Percentiles rank a stretch among this genome's conserved stretches.
phyloP scores from a whole-genome alignment of 73 alveolate species.

The Paramecium biaurelia region DNA sequence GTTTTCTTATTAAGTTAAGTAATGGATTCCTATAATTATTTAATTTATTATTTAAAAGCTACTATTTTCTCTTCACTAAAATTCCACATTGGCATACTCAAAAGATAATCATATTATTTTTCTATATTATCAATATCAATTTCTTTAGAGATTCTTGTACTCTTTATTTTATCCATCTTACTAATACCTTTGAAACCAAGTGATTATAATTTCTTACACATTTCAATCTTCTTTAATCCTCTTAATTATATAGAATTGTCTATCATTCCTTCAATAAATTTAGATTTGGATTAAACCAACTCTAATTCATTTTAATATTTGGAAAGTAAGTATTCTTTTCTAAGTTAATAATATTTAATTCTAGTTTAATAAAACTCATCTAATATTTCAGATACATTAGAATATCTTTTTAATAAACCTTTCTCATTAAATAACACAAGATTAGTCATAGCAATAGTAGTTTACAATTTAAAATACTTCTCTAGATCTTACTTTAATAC shows the following conservation, averaged over 20 bases:
- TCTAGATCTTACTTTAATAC: slow-evolving; percentile 65
- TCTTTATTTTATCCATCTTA: background rate
- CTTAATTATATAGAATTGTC: slow-evolving; percentile 55
- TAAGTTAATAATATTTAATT: slow-evolving; percentile 74
- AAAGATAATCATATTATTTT: slow-evolving; percentile 25
- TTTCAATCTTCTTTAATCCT: slow-evolving; percentile 42
- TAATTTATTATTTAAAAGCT: background rate
- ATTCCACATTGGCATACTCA: slow-evolving; percentile 31
- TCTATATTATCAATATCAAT: background rate
- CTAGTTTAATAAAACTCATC: slow-evolving; percentile 87
- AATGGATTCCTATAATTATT: background rate
- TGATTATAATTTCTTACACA: slow-evolving; percentile 14
- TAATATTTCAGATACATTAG: slow-evolving; percentile 79
- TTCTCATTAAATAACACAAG: slow-evolving; percentile 87
- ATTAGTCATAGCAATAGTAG: slow-evolving; percentile 79
- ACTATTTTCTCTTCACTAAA: background rate
- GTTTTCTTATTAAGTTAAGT: background rate
- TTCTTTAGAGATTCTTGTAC: slow-evolving; percentile 9
- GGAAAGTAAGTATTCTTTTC: slow-evolving; percentile 84
- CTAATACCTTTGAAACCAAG: slow-evolving; percentile 47
- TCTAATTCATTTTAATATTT: slow-evolving; percentile 69
- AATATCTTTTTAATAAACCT: slow-evolving; percentile 80
- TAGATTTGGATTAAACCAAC: slow-evolving; percentile 73
- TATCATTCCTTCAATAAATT: slow-evolving; percentile 80
- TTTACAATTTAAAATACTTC: slow-evolving; percentile 79